Evolutionary conservation across 129 eudicot species (phyloP), one percentile per base, ranked within the genome.

Genomic region (Solidago caesia): DNA sequence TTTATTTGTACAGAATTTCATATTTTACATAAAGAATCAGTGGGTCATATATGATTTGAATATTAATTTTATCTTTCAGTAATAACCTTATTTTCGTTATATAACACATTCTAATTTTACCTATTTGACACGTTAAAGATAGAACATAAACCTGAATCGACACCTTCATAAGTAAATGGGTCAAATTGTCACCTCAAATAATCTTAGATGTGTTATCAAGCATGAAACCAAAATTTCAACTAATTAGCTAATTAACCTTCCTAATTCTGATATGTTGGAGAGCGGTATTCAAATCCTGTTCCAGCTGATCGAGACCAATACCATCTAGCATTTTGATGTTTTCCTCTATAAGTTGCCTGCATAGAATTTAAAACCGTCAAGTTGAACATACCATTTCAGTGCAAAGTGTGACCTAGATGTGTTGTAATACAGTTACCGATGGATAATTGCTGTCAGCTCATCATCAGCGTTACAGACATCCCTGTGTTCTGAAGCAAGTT

Each of bases 341-440:
- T 16, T 73, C 25, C 69, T 72, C 75, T 44, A 72, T 79, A 1
- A 73, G 74, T 21, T 51, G 69, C 62, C 83, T 79, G 79, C 75
- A 72, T 52, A 55, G 14, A 8, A 66, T 64, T 65, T 7, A 39
- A 64, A 64, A 11, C 29, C 45, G 42, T 41, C 10, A 42, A 65
- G 16, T 43, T 16, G 44, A 48, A 41, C 10, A 55, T 74, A 62
- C 46, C 15, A 73, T 5, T 60, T 57, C 42, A 11, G 4, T 55
- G 68, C 3, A 7, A 61, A 61, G 55, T 57, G 43, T 70, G 64
- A 33, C 39, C 39, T 33, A 8, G 27, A 42, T 55, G 41, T 21
- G 51, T 52, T 48, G 63, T 14, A 26, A 33, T 13, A 15, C 42
- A 5, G 57, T 71, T 78, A 71, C 82, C 77, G 67, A 42, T 78